Evolutionary conservation across 1,139 yeast genomes (phyloP).

Genomic region (Debaryomycetaceae sp.): DNA sequence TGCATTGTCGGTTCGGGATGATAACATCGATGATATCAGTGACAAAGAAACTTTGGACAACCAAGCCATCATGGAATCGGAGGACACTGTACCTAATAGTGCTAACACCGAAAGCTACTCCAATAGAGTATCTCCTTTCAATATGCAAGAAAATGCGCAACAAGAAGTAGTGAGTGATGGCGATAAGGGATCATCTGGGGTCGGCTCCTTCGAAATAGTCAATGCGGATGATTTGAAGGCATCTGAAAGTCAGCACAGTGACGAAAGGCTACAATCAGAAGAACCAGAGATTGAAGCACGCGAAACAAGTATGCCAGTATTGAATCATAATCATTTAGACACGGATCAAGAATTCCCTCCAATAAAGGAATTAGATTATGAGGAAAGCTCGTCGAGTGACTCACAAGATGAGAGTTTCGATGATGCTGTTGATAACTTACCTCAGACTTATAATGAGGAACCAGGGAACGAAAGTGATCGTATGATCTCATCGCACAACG

Average conservation of each 20-base stretch:
- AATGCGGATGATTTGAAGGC: constrained; percentile 44
- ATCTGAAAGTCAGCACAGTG: constrained; percentile 5
- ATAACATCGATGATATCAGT: constrained; percentile 56
- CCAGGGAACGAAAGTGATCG: background rate
- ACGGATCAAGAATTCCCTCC: constrained; percentile 65
- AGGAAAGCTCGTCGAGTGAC: constrained; percentile 50
- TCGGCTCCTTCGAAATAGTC: constrained; percentile 52
- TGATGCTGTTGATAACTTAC: constrained; percentile 42
- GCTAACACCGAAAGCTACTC: constrained; percentile 13
- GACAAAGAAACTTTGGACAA: constrained; percentile 55
- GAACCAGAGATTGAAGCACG: background rate
- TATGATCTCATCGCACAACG: constrained; percentile 8
- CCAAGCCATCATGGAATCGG: constrained; percentile 11
- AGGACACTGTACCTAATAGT: constrained; percentile 15
- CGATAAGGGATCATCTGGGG: constrained; percentile 45
- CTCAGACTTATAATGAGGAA: constrained; percentile 7
- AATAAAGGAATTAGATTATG: constrained; percentile 58
- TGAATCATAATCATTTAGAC: background rate
- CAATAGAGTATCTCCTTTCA: background rate
- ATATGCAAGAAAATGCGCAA: background rate
- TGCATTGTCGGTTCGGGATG: constrained; percentile 83
- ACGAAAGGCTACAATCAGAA: background rate
- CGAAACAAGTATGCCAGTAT: background rate
- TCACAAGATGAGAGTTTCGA: constrained; percentile 32
- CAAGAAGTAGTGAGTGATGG: constrained; percentile 26